These are phyloP conservation scores for Leccinum variicolor DNA, from an alignment of 768 basidiomycete genomes.

Conservation along the genomic window DNA sequence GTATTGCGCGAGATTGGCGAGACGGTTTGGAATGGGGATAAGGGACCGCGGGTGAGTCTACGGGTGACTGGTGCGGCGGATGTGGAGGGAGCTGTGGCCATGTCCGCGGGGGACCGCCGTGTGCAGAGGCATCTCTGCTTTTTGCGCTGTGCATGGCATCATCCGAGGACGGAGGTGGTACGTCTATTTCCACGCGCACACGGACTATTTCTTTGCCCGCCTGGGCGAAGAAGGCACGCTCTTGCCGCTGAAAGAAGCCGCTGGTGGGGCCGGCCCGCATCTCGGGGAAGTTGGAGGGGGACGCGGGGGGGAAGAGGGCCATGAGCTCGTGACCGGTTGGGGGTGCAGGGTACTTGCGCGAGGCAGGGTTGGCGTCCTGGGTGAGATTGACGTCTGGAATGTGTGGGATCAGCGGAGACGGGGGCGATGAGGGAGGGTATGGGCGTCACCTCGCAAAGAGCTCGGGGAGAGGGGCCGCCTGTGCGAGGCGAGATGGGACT, in stretches of 20 bases:
- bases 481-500: constrained; percentile 24
- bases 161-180: constrained; percentile 28
- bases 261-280: constrained; percentile 64
- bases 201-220: constrained; percentile 77
- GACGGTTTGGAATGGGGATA: constrained; percentile 32
- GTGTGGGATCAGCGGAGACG: constrained; percentile 16
- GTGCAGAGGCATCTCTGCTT: constrained; percentile 23
- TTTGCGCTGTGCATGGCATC: constrained; percentile 25
- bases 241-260: constrained; percentile 70
- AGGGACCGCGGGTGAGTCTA: constrained; percentile 32
- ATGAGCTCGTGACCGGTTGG: constrained; percentile 82
- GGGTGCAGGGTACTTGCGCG: constrained; percentile 68
- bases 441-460: constrained; percentile 51
- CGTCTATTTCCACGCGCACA: constrained; percentile 67
- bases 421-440: background rate
- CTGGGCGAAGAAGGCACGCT: constrained; percentile 78
- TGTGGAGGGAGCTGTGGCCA: constrained; percentile 33
- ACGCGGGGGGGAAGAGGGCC: constrained; percentile 75
- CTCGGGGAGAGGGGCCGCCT: constrained; percentile 64
- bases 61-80: constrained; percentile 28
- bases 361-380: constrained; percentile 44
- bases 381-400: constrained; percentile 60
- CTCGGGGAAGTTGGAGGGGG: constrained; percentile 54
- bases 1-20: constrained; percentile 27
- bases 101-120: constrained; percentile 21